Evolutionary conservation across 2,329 filamentous ascomycete genomes (phyloP), one percentile per base, ranked within the genome.

Genomic region (Chaetomiaceae sp.): DNA sequence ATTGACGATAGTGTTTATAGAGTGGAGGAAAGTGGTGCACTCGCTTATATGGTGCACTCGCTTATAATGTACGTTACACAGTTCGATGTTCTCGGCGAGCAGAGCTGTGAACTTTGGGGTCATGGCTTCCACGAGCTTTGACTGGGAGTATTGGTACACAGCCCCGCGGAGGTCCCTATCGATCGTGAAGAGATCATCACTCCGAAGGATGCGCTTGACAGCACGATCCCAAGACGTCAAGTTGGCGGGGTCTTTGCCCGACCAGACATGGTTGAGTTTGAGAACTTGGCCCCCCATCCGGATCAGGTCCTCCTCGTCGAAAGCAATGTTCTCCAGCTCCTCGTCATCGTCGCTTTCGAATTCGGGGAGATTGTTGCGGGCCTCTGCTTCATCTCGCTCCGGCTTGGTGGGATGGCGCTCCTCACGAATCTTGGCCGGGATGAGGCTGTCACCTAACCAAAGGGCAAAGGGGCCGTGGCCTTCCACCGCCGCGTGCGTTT

Each of bases 111-210:
- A 73, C 1, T 69, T 62, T 0, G 63, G 50, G 1, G 69, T 60
- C 2, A 83, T 66, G 1, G 66, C 62, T 1, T 67, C 66, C 48
- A 88, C 77, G 1, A 81, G 66, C 45, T 72, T 65, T 1, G 73
- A 67, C 57, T 84, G 80, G 49, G 92, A 75, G 49, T 79, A 70
- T 38, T 79, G 77, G 65, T 91, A 95, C 0, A 92, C 71, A 0
- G 74, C 70, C 0, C 83, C 83, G 5, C 89, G 81, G 16, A 75
- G 65, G 3, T 68, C 64, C 0, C 67, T 59, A 0, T 75, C 73
- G 10, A 92, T 78, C 0, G 75, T 71, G 67, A 80, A 87, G 14
- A 92, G 65, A 57, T 91, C 76, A 19, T 58, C 42, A 4, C 44
- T 52, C 4, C 25, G 38, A 1, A 66, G 55, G 6, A 51, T 50